Percentiles rank a stretch among this genome's conserved stretches.
Evolutionary conservation across 495 filamentous ascomycete species (phyloP).

Genomic region (Penicillium herquei): DNA sequence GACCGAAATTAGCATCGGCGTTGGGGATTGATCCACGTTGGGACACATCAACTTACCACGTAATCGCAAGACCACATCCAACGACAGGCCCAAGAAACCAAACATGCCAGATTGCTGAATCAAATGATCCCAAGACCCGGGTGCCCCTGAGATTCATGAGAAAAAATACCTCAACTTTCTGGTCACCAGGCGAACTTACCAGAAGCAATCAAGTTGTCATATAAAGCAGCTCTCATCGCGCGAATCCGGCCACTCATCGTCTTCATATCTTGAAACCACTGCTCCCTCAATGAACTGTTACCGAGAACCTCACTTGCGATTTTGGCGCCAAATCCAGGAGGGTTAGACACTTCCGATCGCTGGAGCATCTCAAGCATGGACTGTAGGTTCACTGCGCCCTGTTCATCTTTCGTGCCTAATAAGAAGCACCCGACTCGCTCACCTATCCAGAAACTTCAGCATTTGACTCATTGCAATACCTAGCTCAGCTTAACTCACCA

Average conservation of each 20-base stretch:
- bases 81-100: slow-evolving; percentile 33
- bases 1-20: neutral
- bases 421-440: slow-evolving; percentile 31
- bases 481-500: slow-evolving; percentile 16
- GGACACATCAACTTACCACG: slow-evolving; percentile 23
- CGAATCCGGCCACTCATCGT: slow-evolving; percentile 40
- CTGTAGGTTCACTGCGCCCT: slow-evolving; percentile 22
- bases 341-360: slow-evolving; percentile 40
- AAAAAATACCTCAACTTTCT: neutral
- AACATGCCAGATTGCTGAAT: slow-evolving; percentile 43
- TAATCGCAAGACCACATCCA: slow-evolving; percentile 22
- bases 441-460: slow-evolving; percentile 10
- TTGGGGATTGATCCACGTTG: neutral
- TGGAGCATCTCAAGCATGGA: slow-evolving; percentile 34
- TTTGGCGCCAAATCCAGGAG: slow-evolving; percentile 39
- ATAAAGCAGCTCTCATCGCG: slow-evolving; percentile 31
- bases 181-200: slow-evolving; percentile 7
- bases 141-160: slow-evolving; percentile 17
- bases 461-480: too few relatives aligned
- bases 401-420: slow-evolving; percentile 5
- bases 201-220: slow-evolving; percentile 19
- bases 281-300: slow-evolving; percentile 16
- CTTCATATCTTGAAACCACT: slow-evolving; percentile 41
- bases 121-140: slow-evolving; percentile 38
- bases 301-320: slow-evolving; percentile 35